Base-by-base conservation (phyloP, 2,329 filamentous ascomycete genomes). In the Paracoccidioides brasiliensis region DNA sequence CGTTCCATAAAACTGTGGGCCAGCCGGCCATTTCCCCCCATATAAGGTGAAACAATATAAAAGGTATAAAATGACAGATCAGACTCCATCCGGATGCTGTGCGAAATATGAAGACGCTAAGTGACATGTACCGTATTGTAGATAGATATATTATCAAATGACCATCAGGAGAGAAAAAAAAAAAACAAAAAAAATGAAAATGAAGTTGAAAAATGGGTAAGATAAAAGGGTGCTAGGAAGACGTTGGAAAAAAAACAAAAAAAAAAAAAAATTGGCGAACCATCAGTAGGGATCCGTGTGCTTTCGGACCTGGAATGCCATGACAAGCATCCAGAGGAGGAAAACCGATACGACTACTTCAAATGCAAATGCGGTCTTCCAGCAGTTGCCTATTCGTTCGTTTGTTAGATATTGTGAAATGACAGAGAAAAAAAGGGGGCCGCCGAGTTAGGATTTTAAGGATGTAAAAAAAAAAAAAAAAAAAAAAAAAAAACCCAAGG, bases 271-370 rank as follows among this genome's bases (percentile, higher is more conserved):
- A n/a, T n/a, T n/a, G 12, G 4, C 28, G 1, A 38, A 35, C 10
- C 15, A 53, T 43, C 38, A 53, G 22, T 44, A 44, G 35, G 30
- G 32, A 45, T 53, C 42, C 2, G 30, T 44, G 30, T 54, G 42
- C 28, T 54, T 54, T 15, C 74, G 74, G 46, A 82, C 80, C 63
- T 80, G 77, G 66, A 72, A 77, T 5, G 77, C 78, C 74, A 84
- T 78, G 50, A 85, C 69, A 66, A 84, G 80, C 79, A 84, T 82
- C 79, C 81, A 85, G 28, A 84, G 65, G 64, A 83, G 76, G 62
- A 84, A 82, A n/a, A 83, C 76, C 0, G 75, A 74, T 42, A 80
- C 80, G 14, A 84, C 73, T 55, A 85, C 77, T 71, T 81, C 82
- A 62, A 84, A 83, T 8, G 80, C 78, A 62, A 84, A 84, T 3